phyloP scores from a whole-genome alignment of 345 rosid genomes.

The Eucalyptus shirleyi region DNA sequence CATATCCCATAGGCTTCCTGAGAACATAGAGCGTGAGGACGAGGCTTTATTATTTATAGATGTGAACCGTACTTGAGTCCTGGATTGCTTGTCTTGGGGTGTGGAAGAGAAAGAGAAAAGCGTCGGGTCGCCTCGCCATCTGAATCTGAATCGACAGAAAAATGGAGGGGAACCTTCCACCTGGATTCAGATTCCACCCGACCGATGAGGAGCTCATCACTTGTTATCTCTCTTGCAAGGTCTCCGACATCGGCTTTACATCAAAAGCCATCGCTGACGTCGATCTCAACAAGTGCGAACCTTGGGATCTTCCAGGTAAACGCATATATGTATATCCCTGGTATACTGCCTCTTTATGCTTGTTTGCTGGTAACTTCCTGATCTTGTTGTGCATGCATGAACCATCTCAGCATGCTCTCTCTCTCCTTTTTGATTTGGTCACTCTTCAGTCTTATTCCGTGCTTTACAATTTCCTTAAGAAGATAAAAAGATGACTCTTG shows the following conservation, averaged over 20 bases:
- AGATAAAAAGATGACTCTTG: not conserved
- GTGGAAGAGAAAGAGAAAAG: not conserved
- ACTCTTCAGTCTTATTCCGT: not conserved
- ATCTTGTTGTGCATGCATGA: not conserved
- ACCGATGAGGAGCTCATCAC: slow-evolving; percentile 97
- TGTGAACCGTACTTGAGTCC: not conserved
- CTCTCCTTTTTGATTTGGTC: not conserved
- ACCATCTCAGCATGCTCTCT: not conserved
- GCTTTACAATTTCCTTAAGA: not conserved
- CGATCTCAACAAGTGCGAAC: slow-evolving; percentile 96
- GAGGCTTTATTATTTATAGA: not conserved
- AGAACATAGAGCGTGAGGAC: not conserved
- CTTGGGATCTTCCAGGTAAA: slow-evolving; percentile 98
- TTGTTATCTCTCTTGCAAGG: slow-evolving; percentile 54
- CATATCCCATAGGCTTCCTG: not conserved
- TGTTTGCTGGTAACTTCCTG: not conserved
- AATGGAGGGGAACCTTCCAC: slow-evolving; percentile 89
- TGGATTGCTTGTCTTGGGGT: not conserved
- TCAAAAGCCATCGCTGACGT: slow-evolving; percentile 84
- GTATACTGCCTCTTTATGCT: not conserved
- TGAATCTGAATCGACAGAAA: not conserved
- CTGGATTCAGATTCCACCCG: slow-evolving; percentile 97
- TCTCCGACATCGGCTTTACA: slow-evolving; percentile 49
- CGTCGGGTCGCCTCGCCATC: not conserved
- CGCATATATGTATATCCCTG: not conserved